A percentile compares a stretch with the other conserved stretches of the same genome.
Evolutionary conservation across 495 filamentous ascomycete genomes (phyloP).

Genomic region (Mycothermus thermophilus): DNA sequence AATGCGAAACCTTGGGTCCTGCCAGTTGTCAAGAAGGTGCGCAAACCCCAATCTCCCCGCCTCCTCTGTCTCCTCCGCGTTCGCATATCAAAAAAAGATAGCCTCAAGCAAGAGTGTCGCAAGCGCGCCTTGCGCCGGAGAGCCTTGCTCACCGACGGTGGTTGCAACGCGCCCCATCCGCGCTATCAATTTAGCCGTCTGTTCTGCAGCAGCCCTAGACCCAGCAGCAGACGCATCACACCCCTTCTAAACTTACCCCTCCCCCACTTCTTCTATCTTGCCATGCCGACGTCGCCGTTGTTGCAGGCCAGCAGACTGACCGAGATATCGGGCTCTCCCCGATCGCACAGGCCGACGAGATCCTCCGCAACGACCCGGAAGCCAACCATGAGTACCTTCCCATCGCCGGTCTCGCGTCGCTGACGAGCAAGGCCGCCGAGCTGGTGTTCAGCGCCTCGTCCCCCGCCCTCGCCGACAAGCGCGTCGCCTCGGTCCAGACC

Average conservation of each 20-base stretch:
- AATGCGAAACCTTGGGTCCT: conserved; percentile 97
- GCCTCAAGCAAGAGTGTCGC: too few relatives aligned
- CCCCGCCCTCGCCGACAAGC: conserved; percentile 70
- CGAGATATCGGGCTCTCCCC: not conserved
- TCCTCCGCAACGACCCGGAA: conserved; percentile 71
- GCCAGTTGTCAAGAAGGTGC: conserved; percentile 89
- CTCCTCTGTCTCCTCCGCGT: too few relatives aligned
- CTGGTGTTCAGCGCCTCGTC: conserved; percentile 71
- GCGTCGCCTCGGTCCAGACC: conserved; percentile 61
- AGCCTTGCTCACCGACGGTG: too few relatives aligned
- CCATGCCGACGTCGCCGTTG: too few relatives aligned
- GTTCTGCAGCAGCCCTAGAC: too few relatives aligned
- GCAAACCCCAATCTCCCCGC: too few relatives aligned
- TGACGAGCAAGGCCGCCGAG: conserved; percentile 79
- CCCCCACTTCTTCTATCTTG: too few relatives aligned
- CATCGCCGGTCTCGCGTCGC: conserved; percentile 73
- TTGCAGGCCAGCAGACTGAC: conserved; percentile 17
- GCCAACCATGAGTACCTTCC: conserved; percentile 98
- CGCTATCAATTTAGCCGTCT: conserved; percentile 5
- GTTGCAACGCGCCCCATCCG: not conserved
- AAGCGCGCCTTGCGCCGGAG: too few relatives aligned
- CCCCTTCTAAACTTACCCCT: conserved; percentile 2
- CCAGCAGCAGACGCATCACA: too few relatives aligned
- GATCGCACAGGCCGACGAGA: conserved; percentile 61
- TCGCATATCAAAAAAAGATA: too few relatives aligned